Base-by-base conservation (phyloP, 2,329 filamentous ascomycete species). In the Calonectria honghensis region DNA sequence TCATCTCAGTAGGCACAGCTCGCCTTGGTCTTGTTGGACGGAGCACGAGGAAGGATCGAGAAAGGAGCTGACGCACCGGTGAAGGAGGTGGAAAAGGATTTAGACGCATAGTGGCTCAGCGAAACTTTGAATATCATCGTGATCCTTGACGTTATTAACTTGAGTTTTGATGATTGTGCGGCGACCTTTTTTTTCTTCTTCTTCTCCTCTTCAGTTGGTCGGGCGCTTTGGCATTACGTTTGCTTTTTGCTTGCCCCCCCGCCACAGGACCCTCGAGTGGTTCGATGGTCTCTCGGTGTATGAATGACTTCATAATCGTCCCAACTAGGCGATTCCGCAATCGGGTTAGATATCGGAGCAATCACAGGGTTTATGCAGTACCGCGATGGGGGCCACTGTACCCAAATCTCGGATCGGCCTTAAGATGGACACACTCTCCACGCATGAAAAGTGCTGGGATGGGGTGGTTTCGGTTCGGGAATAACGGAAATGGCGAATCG, bases 321-420 rank as follows among this genome's bases (percentile, higher is more conserved):
- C 61, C 41, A 29, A 65, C 24, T 65, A 65, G 61, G 61, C n/a
- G 39, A 65, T 65, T 50, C 61, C 61, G 39, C 20, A 50, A 32
- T 24, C 9, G 29, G 39, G 37, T 13, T 41, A 63, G 57, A 63
- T 24, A 63, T 63, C n/a, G 51, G 27, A 50, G 39, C 45, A 48
- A 65, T 65, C 39, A 50, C 61, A 65, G 61, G 39, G 61, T 35
- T 65, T 65, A 65, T 65, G 61, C 61, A 65, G 37, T 45, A 65
- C 57, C 35, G 57, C 61, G 61, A 65, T 48, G 61, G 39, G 39
- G 61, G 41, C 61, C 45, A 45, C 45, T 50, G 45, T 65, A 65
- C 61, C 61, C 61, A 65, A 65, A 65, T 65, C 61, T 65, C 61
- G 61, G 61, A 63, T 63, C 57, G 57, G 57, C 18, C 57, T 39